Base-by-base conservation (phyloP, 2,329 filamentous ascomycete species). In the Fusarium sp. region DNA sequence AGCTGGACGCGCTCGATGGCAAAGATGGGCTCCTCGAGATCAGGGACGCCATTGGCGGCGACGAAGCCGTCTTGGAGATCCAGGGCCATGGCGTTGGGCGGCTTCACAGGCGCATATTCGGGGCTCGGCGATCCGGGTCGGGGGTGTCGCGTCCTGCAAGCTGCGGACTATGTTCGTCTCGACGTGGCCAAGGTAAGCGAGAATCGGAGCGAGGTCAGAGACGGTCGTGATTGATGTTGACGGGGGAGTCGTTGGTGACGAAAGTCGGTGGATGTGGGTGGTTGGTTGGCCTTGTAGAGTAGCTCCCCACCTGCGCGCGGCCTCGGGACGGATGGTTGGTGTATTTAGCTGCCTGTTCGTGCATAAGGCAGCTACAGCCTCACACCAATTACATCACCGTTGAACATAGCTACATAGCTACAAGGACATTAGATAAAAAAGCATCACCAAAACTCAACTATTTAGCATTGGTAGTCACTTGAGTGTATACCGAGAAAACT, bases 1-100 rank as follows among this genome's bases (percentile, higher is more conserved):
- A 98, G 91, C 86, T 97, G 93, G 43, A 98, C 97, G 73, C 91
- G 92, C 85, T 98, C 94, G 81, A 98, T 92, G 81, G 97, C 94
- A 87, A 99, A 99, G 84, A 99, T 97, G 77, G 96, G 95, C 68
- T 92, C 88, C 77, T 92, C 89, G 73, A 90, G 86, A 71, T 82
- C 82, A 69, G 92, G 85, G 82, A 88, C 89, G 77, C 83, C 89
- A 79, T 90, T 88, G 80, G 84, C 82, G 80, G 92, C 90, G 81
- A 91, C 90, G 86, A 95, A 95, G 86, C 93, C 93, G 85, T 90
- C 91, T 68, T 76, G 79, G 64, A 79, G 76, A 78, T 83, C 80
- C 75, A 84, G 79, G 65, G 82, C 81, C 83, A 84, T 84, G 71
- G 65, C 74, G 69, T 72, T 57, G 48, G 27, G 58, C 45, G 62